These are phyloP conservation scores for Penicillium concentricum DNA, from an alignment of 2,329 filamentous ascomycete genomes.

Conservation along the genomic window DNA sequence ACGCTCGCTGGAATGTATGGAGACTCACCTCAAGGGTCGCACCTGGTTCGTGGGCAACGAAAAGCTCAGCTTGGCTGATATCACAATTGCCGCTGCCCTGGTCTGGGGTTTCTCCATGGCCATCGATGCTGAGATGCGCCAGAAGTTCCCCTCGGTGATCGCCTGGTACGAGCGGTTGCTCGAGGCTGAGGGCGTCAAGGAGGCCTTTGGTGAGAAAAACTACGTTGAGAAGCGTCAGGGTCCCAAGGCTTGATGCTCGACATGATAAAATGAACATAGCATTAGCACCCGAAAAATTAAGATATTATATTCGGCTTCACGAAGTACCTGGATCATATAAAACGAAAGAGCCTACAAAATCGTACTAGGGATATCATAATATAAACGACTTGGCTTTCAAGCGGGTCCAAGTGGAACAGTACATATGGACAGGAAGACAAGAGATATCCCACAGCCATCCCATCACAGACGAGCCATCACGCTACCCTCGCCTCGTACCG, in stretches of 20 bases:
- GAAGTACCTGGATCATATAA: neutral
- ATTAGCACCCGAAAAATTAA: neutral
- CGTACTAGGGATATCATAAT: neutral
- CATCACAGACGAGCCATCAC: conserved; percentile 27
- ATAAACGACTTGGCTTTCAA: neutral
- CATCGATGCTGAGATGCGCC: conserved; percentile 29
- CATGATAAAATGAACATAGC: neutral
- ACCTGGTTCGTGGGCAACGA: conserved; percentile 22
- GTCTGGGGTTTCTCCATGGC: conserved; percentile 26
- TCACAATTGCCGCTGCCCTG: conserved; percentile 25
- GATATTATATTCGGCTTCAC: neutral
- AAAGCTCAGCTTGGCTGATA: conserved; percentile 30
- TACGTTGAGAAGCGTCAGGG: conserved; percentile 25
- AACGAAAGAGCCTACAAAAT: neutral
- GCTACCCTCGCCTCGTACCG: conserved; percentile 9
- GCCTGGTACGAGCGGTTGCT: conserved; percentile 27
- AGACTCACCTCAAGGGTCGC: conserved; percentile 20
- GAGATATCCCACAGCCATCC: neutral
- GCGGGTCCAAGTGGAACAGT: neutral
- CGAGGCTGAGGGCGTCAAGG: conserved; percentile 25
- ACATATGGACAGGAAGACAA: neutral
- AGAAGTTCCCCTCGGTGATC: conserved; percentile 23
- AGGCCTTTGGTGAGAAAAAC: conserved; percentile 30
- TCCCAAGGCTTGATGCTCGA: neutral
- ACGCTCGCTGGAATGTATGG: conserved; percentile 19